Conservation (phyloP, 176 grass and related monocot species). For the Dactylis glomerata region DNA sequence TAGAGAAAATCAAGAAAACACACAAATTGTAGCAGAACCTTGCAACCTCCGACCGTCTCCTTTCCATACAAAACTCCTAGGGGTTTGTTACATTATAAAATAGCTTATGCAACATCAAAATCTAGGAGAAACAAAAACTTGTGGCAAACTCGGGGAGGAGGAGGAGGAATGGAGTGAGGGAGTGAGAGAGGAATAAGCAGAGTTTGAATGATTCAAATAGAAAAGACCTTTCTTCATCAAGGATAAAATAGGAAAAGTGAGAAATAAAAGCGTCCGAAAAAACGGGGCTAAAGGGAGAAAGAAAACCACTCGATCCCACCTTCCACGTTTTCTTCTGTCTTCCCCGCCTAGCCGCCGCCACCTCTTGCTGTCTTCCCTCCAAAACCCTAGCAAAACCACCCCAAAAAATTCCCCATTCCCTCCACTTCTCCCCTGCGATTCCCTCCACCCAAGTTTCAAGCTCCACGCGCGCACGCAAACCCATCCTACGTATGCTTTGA, state of each 20-base stretch:
- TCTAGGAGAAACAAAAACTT: no score
- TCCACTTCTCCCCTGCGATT: not conserved
- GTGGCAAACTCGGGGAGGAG: no score
- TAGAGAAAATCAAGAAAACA: no score
- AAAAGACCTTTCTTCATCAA: no score
- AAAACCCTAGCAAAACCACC: conserved; percentile 41
- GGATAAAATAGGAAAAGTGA: not conserved
- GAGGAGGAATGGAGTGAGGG: no score
- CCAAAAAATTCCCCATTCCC: not conserved
- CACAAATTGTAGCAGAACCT: no score
- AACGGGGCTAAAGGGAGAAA: not conserved
- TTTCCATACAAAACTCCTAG: no score
- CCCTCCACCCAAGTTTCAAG: conserved; percentile 2
- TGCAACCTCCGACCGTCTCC: no score
- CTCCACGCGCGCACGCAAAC: not conserved
- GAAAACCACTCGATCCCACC: not conserved
- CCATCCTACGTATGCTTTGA: not conserved
- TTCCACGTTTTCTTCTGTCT: not conserved
- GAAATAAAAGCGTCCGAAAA: not conserved
- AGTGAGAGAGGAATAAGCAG: no score
- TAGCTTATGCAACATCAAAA: no score
- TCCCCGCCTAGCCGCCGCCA: not conserved
- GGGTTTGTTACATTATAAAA: no score
- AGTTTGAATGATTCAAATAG: no score
- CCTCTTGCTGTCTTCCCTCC: not conserved